These are phyloP conservation scores for Triangularia verruculosa DNA, from an alignment of 2,329 filamentous ascomycete species.

Conservation along the genomic window DNA sequence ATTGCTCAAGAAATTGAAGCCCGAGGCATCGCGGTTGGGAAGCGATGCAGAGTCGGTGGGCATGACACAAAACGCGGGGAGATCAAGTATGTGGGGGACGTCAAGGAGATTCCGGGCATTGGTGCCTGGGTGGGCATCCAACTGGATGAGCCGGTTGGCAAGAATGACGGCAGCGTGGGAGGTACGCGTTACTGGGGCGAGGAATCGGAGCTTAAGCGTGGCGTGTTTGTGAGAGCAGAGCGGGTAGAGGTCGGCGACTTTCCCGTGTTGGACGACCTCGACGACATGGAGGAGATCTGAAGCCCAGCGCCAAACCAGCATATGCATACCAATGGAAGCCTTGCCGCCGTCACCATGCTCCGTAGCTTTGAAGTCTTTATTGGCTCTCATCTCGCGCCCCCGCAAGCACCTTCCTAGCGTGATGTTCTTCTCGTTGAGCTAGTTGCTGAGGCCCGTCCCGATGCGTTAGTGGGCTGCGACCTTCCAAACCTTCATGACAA, in stretches of 20 bases:
- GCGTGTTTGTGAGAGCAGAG: constrained; percentile 76
- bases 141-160: constrained; percentile 78
- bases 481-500: background rate
- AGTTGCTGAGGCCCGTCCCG: constrained; percentile 5
- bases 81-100: constrained; percentile 69
- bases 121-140: constrained; percentile 71
- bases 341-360: background rate
- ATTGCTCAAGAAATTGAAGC: constrained; percentile 67
- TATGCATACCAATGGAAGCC: background rate
- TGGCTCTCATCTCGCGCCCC: background rate
- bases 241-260: constrained; percentile 74
- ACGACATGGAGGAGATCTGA: constrained; percentile 74
- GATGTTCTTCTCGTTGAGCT: background rate
- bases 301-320: background rate
- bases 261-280: constrained; percentile 66
- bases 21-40: constrained; percentile 63
- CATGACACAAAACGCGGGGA: constrained; percentile 68
- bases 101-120: constrained; percentile 67
- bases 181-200: constrained; percentile 67
- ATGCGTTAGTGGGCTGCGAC: background rate
- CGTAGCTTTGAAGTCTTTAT: background rate
- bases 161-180: constrained; percentile 69
- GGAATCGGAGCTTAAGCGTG: constrained; percentile 63
- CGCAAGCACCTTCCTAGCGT: background rate
- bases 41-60: constrained; percentile 62